Conservation (phyloP, 2,329 filamentous ascomycete species). For the Scedosporium minutisporum region DNA sequence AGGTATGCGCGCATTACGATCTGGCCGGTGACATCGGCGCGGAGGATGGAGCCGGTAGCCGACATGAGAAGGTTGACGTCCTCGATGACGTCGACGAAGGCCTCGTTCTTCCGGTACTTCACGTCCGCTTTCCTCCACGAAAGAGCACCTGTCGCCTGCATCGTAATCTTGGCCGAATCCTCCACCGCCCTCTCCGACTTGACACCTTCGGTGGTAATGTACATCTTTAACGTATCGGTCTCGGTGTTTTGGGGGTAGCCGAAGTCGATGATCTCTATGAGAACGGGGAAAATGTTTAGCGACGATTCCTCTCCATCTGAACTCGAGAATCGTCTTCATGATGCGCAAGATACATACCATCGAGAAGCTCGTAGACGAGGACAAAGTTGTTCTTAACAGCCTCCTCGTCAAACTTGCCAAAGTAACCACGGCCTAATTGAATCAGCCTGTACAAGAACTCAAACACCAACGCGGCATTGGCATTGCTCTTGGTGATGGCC, state of each 20-base stretch:
- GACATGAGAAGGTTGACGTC: slow-evolving; percentile 99
- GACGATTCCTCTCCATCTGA: background rate
- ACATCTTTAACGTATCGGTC: slow-evolving; percentile 98
- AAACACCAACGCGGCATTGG: slow-evolving; percentile 94
- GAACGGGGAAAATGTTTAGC: background rate
- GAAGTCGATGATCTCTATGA: slow-evolving; percentile 89
- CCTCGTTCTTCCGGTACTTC: slow-evolving; percentile 98
- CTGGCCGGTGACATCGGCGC: slow-evolving; percentile 92
- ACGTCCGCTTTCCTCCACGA: slow-evolving; percentile 97
- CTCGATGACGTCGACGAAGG: slow-evolving; percentile 98
- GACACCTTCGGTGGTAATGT: slow-evolving; percentile 98
- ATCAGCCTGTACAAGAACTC: slow-evolving; percentile 95
- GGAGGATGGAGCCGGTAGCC: slow-evolving; percentile 87
- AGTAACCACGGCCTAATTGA: slow-evolving; percentile 85
- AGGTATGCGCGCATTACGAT: slow-evolving; percentile 99
- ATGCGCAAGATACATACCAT: slow-evolving; percentile 48
- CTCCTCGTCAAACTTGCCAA: slow-evolving; percentile 98
- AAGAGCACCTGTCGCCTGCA: slow-evolving; percentile 94
- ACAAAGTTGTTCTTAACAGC: slow-evolving; percentile 99
- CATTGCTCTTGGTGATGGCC: slow-evolving; percentile 96
- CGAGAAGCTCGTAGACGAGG: slow-evolving; percentile 90
- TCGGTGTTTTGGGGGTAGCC: slow-evolving; percentile 98
- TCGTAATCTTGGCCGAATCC: slow-evolving; percentile 95
- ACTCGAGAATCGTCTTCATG: background rate
- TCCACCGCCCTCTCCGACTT: slow-evolving; percentile 80